phyloP scores from a whole-genome alignment of 2,329 filamentous ascomycete species.

The Diplodia corticola region DNA sequence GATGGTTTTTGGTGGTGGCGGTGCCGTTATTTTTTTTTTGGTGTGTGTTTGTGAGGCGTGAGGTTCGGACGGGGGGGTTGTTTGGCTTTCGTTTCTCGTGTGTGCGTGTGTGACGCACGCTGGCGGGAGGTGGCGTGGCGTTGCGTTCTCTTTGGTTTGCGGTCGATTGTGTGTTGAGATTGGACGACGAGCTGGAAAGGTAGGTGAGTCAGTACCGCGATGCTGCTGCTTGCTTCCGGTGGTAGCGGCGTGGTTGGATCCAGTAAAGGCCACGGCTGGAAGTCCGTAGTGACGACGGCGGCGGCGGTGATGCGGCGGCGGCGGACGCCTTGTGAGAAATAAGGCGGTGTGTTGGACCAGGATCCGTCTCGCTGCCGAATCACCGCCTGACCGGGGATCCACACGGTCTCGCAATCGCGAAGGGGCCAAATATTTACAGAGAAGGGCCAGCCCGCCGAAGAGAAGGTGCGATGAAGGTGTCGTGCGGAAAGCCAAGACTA shows the following conservation, averaged over 20 bases:
- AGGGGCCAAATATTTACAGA: not conserved
- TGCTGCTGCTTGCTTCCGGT: too few species aligned
- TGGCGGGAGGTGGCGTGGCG: not conserved
- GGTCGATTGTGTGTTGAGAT: not conserved
- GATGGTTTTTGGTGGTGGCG: too few species aligned
- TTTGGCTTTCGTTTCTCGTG: not conserved
- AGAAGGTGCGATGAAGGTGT: not conserved
- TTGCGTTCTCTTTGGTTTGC: too few species aligned
- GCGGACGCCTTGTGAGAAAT: not conserved
- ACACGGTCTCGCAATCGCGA: not conserved
- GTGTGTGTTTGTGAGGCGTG: not conserved
- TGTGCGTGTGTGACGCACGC: too few species aligned
- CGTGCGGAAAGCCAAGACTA: not conserved
- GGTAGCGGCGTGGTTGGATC: too few species aligned
- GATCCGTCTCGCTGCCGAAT: not conserved
- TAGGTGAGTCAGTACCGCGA: not conserved
- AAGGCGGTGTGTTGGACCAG: conserved; percentile 10
- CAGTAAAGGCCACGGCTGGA: not conserved
- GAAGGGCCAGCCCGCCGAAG: not conserved
- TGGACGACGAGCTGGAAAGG: not conserved
- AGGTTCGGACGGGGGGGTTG: not conserved
- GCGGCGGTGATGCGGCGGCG: not conserved
- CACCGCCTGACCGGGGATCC: not conserved
- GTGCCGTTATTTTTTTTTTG: not conserved
- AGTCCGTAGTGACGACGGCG: not conserved